Evolutionary conservation across 306 rosid genomes (phyloP).

Genomic region (Trifolium fragiferum): DNA sequence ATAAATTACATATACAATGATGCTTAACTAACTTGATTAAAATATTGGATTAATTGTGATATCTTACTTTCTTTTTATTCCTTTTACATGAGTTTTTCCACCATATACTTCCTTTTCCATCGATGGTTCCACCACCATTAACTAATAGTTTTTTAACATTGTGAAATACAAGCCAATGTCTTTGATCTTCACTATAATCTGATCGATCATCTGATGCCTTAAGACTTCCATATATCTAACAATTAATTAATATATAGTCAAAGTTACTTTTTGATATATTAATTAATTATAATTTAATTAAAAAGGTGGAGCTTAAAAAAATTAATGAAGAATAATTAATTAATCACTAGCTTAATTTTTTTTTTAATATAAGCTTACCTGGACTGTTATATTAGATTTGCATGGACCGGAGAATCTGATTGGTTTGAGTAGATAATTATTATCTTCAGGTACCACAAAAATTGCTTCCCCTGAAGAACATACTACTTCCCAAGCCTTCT

Average conservation of each 20-base stretch:
- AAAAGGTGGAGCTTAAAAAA: background rate
- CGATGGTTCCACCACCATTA: conserved; percentile 71
- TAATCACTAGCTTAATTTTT: conserved; percentile 3
- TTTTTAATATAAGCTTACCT: conserved; percentile 49
- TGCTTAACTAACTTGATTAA: background rate
- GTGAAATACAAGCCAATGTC: conserved; percentile 63
- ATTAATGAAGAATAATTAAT: background rate
- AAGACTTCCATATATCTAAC: conserved; percentile 65
- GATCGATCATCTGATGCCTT: conserved; percentile 60
- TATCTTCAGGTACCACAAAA: conserved; percentile 48
- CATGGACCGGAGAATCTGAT: conserved; percentile 77
- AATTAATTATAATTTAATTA: background rate
- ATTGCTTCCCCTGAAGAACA: conserved; percentile 50
- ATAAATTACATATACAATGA: background rate
- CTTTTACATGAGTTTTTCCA: conserved; percentile 81
- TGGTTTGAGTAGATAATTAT: conserved; percentile 67
- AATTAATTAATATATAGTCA: background rate
- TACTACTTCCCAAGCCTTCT: conserved; percentile 69
- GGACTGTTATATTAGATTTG: conserved; percentile 55
- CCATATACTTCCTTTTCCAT: conserved; percentile 84
- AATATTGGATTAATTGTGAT: background rate
- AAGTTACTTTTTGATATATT: background rate
- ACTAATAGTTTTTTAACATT: conserved; percentile 47
- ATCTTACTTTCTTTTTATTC: conserved; percentile 53
- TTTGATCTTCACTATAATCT: conserved; percentile 49